Conservation (phyloP, 78 protist species). For the Chrysochromulina parva region DNA sequence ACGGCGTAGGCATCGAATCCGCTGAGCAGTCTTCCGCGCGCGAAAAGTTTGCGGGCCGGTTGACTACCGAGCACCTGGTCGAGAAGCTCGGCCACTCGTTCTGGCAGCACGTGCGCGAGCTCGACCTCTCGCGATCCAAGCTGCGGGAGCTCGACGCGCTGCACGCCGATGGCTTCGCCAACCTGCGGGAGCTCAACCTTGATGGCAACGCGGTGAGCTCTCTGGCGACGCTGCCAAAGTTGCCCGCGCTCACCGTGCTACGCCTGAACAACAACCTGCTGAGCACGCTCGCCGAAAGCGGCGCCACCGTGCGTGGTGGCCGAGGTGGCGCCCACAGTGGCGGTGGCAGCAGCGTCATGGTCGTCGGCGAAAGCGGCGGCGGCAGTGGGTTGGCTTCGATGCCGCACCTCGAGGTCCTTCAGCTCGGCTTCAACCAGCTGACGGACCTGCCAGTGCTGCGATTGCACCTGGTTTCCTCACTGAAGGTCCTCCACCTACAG, state of each 20-base stretch:
- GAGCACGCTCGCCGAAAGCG: neutral
- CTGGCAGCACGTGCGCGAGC: constrained; percentile 3
- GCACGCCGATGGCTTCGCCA: constrained; percentile 1
- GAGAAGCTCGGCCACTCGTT: constrained; percentile 30
- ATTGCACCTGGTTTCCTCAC: neutral
- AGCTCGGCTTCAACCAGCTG: constrained; percentile 42
- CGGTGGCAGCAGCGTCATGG: no score
- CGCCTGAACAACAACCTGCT: constrained; percentile 36
- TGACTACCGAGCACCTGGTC: constrained; percentile 42
- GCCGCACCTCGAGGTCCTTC: constrained; percentile 23
- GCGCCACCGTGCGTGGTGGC: no score
- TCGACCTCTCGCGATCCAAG: constrained; percentile 15
- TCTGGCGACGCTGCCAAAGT: neutral
- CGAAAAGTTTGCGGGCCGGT: constrained; percentile 40
- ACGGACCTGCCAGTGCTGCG: neutral
- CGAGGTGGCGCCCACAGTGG: no score
- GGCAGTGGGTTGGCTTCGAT: no score
- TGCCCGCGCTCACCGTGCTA: constrained; percentile 17
- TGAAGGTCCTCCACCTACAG: constrained; percentile 36
- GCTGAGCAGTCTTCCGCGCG: constrained; percentile 1
- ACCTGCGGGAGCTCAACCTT: constrained; percentile 47
- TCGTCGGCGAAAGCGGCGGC: no score
- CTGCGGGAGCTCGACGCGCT: constrained; percentile 43
- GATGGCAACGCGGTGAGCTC: constrained; percentile 37
- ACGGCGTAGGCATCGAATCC: constrained; percentile 58